Evolutionary conservation across 805 yeast species (phyloP).

Genomic region (Kluyveromyces dobzhanskii): DNA sequence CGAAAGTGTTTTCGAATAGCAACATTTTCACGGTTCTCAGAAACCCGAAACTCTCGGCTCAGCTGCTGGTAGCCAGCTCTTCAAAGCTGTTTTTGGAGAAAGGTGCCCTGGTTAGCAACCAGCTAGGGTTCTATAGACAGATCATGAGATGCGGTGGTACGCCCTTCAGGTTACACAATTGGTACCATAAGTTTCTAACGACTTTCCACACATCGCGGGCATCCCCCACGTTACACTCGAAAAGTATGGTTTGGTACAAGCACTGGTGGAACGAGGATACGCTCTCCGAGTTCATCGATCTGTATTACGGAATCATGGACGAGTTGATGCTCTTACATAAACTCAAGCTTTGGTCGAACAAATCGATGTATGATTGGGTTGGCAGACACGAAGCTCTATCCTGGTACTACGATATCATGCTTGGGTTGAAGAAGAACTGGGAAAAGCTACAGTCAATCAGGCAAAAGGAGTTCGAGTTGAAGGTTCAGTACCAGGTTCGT

Average conservation of each 20-base stretch:
- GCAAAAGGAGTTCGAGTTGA: constrained; percentile 43
- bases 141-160: constrained; percentile 62
- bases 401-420: constrained; percentile 59
- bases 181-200: constrained; percentile 28
- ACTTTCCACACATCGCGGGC: constrained; percentile 13
- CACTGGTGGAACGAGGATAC: constrained; percentile 37
- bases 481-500: constrained; percentile 54
- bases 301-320: constrained; percentile 60
- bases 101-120: constrained; percentile 35
- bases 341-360: constrained; percentile 27
- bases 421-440: constrained; percentile 47
- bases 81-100: constrained; percentile 15
- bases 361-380: constrained; percentile 29
- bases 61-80: constrained; percentile 10
- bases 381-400: constrained; percentile 53
- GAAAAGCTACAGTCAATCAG: constrained; percentile 34
- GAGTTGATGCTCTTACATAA: constrained; percentile 53
- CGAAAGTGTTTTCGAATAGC: constrained; percentile 14
- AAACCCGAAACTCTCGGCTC: constrained; percentile 13
- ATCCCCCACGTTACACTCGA: constrained; percentile 7
- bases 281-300: constrained; percentile 42
- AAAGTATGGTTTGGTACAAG: constrained; percentile 12
- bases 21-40: constrained; percentile 9
- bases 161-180: constrained; percentile 45
- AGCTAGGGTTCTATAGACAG: constrained; percentile 52